Conservation (phyloP, 371 early-diverging fungal species). For the Mortierella polycephala region DNA sequence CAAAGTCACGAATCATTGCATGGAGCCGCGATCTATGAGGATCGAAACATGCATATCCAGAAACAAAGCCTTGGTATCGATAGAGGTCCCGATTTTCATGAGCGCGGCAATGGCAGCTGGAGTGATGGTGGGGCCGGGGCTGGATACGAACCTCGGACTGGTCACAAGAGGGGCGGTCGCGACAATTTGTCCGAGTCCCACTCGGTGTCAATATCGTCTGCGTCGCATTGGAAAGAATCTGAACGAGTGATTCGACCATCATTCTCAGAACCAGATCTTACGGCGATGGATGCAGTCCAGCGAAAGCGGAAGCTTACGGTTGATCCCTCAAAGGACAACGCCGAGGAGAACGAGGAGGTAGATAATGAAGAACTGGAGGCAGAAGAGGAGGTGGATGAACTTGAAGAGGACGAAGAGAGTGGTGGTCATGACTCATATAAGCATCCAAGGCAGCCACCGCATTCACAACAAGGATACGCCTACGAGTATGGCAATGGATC, state of each 20-base stretch:
- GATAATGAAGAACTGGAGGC: slow-evolving; percentile 4
- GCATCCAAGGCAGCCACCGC: slow-evolving; percentile 9
- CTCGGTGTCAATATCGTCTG: neutral
- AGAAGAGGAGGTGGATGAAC: slow-evolving; percentile 14
- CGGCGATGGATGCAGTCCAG: slow-evolving; percentile 7
- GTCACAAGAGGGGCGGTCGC: slow-evolving; percentile 2
- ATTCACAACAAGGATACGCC: neutral
- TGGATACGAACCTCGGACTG: neutral
- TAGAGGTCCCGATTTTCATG: neutral
- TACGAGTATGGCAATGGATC: slow-evolving; percentile 1
- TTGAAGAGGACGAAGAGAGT: slow-evolving; percentile 10
- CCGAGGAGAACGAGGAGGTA: slow-evolving; percentile 5
- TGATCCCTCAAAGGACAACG: slow-evolving; percentile 7
- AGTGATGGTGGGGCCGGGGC: slow-evolving; percentile 5
- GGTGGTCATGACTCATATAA: neutral
- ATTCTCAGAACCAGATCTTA: slow-evolving; percentile 32
- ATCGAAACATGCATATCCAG: too few species aligned
- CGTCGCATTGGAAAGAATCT: slow-evolving; percentile 13
- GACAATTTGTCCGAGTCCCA: neutral
- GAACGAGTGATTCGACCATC: slow-evolving; percentile 22
- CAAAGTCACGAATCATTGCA: too few species aligned
- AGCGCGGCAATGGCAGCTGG: slow-evolving; percentile 10
- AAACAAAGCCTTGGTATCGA: neutral
- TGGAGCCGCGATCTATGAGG: too few species aligned
- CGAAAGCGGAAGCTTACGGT: neutral